These are phyloP conservation scores for Penicillium sp. DNA, from an alignment of 2,329 filamentous ascomycete species.

Conservation along the genomic window DNA sequence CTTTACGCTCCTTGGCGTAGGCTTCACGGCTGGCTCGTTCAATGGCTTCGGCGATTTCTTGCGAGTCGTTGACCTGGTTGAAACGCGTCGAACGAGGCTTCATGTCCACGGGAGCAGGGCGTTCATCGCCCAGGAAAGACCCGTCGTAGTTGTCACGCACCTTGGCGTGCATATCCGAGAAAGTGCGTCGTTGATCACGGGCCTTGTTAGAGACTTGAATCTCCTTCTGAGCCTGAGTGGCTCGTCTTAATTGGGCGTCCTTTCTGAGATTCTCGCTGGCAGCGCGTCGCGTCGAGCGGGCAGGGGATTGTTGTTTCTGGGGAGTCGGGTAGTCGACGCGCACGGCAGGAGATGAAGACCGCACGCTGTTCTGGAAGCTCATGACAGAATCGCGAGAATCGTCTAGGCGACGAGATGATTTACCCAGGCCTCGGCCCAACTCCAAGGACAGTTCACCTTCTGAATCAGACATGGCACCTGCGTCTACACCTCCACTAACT, in stretches of 20 bases:
- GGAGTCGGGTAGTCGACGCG: conserved; percentile 38
- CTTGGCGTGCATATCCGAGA: conserved; percentile 55
- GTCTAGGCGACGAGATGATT: conserved; percentile 35
- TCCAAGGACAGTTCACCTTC: conserved; percentile 54
- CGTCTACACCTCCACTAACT: conserved; percentile 2
- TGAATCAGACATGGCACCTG: conserved; percentile 22
- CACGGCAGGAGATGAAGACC: conserved; percentile 40
- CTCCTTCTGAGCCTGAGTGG: conserved; percentile 41
- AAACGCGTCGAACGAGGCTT: conserved; percentile 55
- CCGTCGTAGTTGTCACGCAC: conserved; percentile 51
- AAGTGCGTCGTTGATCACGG: conserved; percentile 44
- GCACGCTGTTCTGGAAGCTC: conserved; percentile 45
- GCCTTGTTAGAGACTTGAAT: conserved; percentile 35
- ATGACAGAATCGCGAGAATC: conserved; percentile 51
- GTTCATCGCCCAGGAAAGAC: conserved; percentile 49
- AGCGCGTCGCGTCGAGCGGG: conserved; percentile 29
- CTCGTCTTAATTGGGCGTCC: conserved; percentile 40
- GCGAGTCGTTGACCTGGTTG: conserved; percentile 43
- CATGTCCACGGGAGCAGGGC: conserved; percentile 42
- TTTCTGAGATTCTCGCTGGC: conserved; percentile 39
- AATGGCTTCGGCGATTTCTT: conserved; percentile 38
- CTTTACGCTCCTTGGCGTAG: conserved; percentile 32
- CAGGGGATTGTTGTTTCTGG: conserved; percentile 30
- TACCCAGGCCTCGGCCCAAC: conserved; percentile 50
- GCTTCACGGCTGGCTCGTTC: conserved; percentile 37